Evolutionary conservation across 768 basidiomycete genomes (phyloP).

Genomic region (Rhizopogon rudus): DNA sequence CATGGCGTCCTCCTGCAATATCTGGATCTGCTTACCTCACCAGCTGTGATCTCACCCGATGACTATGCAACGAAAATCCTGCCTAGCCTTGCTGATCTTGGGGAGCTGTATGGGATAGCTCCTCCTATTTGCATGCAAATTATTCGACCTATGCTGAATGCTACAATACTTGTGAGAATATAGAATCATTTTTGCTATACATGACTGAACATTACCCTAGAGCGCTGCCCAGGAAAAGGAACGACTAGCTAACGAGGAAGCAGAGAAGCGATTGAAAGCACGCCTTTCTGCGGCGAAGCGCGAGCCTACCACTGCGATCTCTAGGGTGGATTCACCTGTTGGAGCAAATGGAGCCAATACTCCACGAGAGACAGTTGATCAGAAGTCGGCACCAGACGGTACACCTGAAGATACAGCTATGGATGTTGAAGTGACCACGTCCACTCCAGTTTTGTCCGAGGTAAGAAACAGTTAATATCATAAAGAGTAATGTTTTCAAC

Average conservation of each 20-base stretch:
- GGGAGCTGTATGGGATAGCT: slow-evolving; percentile 72
- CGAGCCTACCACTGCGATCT: slow-evolving; percentile 50
- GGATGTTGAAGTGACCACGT: slow-evolving; percentile 43
- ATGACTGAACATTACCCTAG: slow-evolving; percentile 28
- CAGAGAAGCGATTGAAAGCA: slow-evolving; percentile 78
- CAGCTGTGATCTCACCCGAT: slow-evolving; percentile 57
- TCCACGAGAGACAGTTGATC: slow-evolving; percentile 19
- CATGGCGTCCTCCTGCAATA: slow-evolving; percentile 93
- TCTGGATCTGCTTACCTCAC: slow-evolving; percentile 78
- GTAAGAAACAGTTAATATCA: slow-evolving; percentile 22
- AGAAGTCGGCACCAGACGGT: slow-evolving; percentile 25
- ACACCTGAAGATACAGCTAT: slow-evolving; percentile 42
- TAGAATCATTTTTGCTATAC: not conserved
- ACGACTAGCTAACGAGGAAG: slow-evolving; percentile 64
- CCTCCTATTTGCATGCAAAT: slow-evolving; percentile 93
- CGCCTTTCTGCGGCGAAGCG: slow-evolving; percentile 68
- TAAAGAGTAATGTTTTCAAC: not conserved
- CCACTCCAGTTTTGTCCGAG: slow-evolving; percentile 29
- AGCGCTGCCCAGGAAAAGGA: slow-evolving; percentile 70
- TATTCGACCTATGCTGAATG: slow-evolving; percentile 74
- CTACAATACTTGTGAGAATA: slow-evolving; percentile 49
- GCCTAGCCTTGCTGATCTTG: slow-evolving; percentile 71
- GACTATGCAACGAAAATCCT: slow-evolving; percentile 73
- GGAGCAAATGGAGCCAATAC: slow-evolving; percentile 25
- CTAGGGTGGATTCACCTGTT: slow-evolving; percentile 64